Conservation (phyloP, 495 filamentous ascomycete species). For the Alectoria sarmentosa region DNA sequence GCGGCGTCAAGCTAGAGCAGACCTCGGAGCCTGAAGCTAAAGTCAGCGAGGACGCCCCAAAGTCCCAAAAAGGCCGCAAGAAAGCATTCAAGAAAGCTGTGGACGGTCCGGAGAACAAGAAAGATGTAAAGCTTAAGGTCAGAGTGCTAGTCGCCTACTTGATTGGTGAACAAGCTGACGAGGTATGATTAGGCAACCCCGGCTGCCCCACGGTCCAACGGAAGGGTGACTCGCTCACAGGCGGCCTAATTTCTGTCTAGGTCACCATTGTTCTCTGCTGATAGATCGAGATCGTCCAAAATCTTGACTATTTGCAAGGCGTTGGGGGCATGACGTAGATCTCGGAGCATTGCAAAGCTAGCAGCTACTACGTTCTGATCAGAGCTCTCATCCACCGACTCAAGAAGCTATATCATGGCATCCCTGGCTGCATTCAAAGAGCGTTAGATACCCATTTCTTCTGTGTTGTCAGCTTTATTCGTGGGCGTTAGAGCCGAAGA, state of each 20-base stretch:
- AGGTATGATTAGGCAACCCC: not conserved
- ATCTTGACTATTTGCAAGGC: not conserved
- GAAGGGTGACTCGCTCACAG: not conserved
- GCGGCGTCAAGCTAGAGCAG: not conserved
- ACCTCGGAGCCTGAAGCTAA: not conserved
- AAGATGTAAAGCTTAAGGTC: slow-evolving; percentile 5
- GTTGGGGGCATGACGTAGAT: not conserved
- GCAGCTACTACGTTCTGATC: not conserved
- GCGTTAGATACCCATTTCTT: slow-evolving; percentile 7
- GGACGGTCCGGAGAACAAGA: not conserved
- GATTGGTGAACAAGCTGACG: not conserved
- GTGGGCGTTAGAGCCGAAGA: not conserved
- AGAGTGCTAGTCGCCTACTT: not conserved
- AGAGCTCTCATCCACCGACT: not conserved
- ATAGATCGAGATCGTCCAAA: not conserved
- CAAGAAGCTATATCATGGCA: not conserved
- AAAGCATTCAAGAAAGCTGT: slow-evolving; percentile 15
- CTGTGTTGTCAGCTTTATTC: not conserved
- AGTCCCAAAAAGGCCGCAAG: slow-evolving; percentile 24
- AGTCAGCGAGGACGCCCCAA: not conserved
- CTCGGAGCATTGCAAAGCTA: not conserved
- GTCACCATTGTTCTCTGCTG: not conserved
- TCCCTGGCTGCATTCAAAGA: not conserved
- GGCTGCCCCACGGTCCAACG: not conserved
- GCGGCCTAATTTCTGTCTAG: not conserved